phyloP scores from a whole-genome alignment of 2,329 filamentous ascomycete genomes.

The Bipolaris cookei region DNA sequence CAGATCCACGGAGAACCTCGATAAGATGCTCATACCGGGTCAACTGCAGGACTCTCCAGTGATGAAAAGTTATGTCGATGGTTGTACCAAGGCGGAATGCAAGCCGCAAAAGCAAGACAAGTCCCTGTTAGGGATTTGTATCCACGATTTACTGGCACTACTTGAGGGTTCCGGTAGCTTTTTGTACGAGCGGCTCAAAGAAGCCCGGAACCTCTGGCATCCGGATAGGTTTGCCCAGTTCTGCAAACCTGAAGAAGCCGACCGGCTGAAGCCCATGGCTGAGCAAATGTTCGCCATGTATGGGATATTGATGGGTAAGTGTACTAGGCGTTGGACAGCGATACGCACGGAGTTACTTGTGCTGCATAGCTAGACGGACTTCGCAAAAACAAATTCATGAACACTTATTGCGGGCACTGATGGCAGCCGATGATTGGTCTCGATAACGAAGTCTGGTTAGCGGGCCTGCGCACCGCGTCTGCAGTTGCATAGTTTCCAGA shows the following conservation, averaged over 20 bases:
- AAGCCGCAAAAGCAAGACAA: constrained; percentile 23
- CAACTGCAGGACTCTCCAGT: constrained; percentile 28
- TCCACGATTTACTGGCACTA: constrained; percentile 36
- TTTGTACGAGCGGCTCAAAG: constrained; percentile 35
- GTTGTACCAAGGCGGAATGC: constrained; percentile 30
- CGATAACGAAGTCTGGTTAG: background rate
- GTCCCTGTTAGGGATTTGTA: constrained; percentile 32
- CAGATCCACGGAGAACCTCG: constrained; percentile 26
- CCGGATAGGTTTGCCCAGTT: constrained; percentile 42
- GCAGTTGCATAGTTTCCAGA: constrained; percentile 7
- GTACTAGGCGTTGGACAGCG: background rate
- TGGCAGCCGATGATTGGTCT: constrained; percentile 2
- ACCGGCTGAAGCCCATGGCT: constrained; percentile 31
- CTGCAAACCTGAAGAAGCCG: constrained; percentile 30
- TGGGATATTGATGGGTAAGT: constrained; percentile 34
- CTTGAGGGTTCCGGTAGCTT: constrained; percentile 35
- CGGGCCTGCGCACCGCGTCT: background rate
- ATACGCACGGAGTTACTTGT: background rate
- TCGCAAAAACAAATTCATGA: background rate
- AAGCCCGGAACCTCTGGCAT: constrained; percentile 40
- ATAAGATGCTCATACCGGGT: constrained; percentile 23
- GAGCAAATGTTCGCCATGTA: constrained; percentile 41
- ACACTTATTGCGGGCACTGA: background rate
- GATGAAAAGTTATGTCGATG: constrained; percentile 28
- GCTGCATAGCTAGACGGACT: background rate